Evolutionary conservation across 2,329 filamentous ascomycete species (phyloP).

Genomic region (Colletotrichum godetiae): DNA sequence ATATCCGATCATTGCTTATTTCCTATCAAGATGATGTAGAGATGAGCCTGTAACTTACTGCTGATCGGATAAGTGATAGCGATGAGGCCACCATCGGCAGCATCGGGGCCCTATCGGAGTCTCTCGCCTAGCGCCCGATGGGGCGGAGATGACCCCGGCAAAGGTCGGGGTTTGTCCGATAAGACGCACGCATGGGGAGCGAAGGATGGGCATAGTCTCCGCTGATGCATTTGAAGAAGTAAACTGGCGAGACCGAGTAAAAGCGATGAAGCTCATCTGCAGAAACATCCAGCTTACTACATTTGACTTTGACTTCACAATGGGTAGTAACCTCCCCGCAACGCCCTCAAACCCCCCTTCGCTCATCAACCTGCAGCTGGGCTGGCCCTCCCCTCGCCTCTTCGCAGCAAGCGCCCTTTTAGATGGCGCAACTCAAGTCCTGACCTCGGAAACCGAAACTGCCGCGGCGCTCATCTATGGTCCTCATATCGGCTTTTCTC

Average conservation of each 20-base stretch:
- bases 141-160: neutral
- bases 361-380: conserved; percentile 73
- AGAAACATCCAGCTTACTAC: neutral
- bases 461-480: conserved; percentile 79
- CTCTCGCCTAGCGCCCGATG: neutral
- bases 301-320: neutral
- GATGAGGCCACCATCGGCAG: neutral
- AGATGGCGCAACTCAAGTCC: conserved; percentile 68
- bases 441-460: conserved; percentile 69
- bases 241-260: neutral
- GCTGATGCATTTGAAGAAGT: too few relatives aligned
- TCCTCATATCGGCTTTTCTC: conserved; percentile 78
- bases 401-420: conserved; percentile 74
- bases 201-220: neutral
- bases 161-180: neutral
- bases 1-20: too few relatives aligned
- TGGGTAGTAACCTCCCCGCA: neutral
- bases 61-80: neutral
- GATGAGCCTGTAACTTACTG: neutral
- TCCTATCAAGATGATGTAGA: neutral
- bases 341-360: conserved; percentile 33
- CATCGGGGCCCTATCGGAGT: conserved; percentile 11
- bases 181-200: neutral
- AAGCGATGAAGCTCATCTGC: neutral
- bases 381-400: conserved; percentile 74